These are phyloP conservation scores for Apiotrichum laibachii DNA, from an alignment of 1,284 basidiomycete genomes.

Conservation along the genomic window DNA sequence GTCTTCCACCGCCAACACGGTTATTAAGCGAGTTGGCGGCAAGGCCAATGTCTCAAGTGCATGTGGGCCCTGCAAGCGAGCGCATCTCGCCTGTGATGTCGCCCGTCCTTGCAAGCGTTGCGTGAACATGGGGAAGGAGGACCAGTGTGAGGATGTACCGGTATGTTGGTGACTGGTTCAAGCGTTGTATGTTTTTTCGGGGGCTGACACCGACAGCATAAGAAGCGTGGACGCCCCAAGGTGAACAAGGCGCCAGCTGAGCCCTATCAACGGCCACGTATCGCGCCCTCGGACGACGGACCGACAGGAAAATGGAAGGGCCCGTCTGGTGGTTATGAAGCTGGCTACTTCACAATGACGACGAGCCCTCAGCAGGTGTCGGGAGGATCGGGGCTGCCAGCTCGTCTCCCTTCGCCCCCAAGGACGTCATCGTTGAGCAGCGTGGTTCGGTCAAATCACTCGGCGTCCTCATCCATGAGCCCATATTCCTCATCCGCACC, in stretches of 20 bases:
- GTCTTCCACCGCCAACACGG: not conserved
- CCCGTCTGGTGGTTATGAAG: constrained; percentile 18
- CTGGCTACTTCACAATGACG: constrained; percentile 18
- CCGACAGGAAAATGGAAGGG: constrained; percentile 31
- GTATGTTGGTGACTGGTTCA: constrained; percentile 28
- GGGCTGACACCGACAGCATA: constrained; percentile 29
- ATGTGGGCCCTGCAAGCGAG: constrained; percentile 46
- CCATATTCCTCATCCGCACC: constrained; percentile 5
- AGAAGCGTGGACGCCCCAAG: constrained; percentile 48
- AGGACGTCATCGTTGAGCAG: constrained; percentile 3
- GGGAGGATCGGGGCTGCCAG: not conserved
- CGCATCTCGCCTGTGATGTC: constrained; percentile 47
- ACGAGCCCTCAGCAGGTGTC: constrained; percentile 9
- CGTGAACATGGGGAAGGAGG: constrained; percentile 43
- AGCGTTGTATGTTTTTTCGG: not conserved
- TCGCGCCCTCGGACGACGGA: not conserved
- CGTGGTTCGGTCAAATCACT: not conserved
- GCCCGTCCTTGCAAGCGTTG: constrained; percentile 48
- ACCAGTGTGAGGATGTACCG: constrained; percentile 47
- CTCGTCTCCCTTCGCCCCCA: constrained; percentile 11
- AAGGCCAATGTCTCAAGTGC: constrained; percentile 41
- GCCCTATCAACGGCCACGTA: constrained; percentile 29
- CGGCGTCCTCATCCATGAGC: constrained; percentile 5
- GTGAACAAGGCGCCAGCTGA: constrained; percentile 34
- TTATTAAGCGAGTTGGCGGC: constrained; percentile 28